Base-by-base conservation (phyloP, 257 asterid genomes). In the Lantana camara region DNA sequence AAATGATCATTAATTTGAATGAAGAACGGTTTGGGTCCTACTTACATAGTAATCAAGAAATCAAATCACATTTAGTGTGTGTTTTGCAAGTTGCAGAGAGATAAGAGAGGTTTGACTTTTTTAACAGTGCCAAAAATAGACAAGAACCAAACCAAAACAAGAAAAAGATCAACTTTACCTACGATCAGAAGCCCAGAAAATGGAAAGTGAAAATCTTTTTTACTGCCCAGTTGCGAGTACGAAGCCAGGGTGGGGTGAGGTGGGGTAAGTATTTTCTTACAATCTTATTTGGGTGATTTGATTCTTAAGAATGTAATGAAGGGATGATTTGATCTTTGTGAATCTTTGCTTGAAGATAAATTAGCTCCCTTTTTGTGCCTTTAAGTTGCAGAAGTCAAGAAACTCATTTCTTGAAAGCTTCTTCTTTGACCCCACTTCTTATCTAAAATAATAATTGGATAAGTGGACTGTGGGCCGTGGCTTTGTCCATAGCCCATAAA, bases 361-460 rank as follows among this genome's bases (percentile, higher is more conserved):
- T 55, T 24, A 16, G 34, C 30, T 40, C 13, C 9, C 38, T 38
- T 57, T 17, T 70, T 49, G 34, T 21, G 60, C 30, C 50, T 50
- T 67, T 1, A 74, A 55, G 74, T 68, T 20, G 60, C 38, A 67
- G 47, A 32, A 44, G 53, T 19, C 45, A 42, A 68, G 51, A 35
- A 35, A 35, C 9, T 29, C 22, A n/a, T 59, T 29, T 19, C 80
- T 75, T 75, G 47, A 59, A 75, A 65, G 80, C 41, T 65, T 75
- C 70, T 45, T 61, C 7, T 45, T 24, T 59, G 80, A 62, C 24
- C 66, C 70, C 67, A 70, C 75, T 69, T 27, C 32, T 27, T 27
- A 5, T 27, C 32, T n/a, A n/a, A 27, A 27, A 27, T 27, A 27
- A 27, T 27, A 5, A 27, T 27, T 5, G 32, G 32, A 27, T 27